Evolutionary conservation across 257 asterid genomes (phyloP).

Genomic region (Solanum ahanhuiri): DNA sequence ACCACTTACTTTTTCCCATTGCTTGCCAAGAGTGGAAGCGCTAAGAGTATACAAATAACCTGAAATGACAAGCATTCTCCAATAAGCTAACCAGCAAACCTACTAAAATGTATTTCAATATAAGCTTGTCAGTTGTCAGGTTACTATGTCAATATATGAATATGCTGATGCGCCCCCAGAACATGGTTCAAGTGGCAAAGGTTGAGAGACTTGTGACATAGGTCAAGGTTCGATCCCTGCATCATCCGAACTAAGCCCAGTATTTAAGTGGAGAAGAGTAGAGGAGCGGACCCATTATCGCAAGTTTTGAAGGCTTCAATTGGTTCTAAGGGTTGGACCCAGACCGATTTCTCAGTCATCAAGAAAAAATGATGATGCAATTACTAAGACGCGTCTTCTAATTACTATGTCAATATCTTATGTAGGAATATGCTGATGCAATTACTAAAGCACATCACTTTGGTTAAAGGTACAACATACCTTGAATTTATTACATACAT

Average conservation of each 20-base stretch:
- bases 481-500: not conserved
- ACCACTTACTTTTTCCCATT: slow-evolving; percentile 66
- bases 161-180: not conserved
- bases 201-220: not conserved
- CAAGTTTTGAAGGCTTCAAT: not conserved
- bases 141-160: not conserved
- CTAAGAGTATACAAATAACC: slow-evolving; percentile 82
- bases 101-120: not conserved
- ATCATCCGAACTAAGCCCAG: not conserved
- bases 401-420: not conserved
- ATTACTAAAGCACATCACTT: not conserved
- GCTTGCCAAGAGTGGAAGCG: slow-evolving; percentile 85
- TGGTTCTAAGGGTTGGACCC: not conserved
- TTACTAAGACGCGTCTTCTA: not conserved
- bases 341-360: not conserved
- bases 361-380: not conserved
- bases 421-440: not conserved
- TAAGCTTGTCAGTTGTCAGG: not conserved
- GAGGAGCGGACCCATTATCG: not conserved
- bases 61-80: slow-evolving; percentile 18
- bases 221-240: not conserved
- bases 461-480: not conserved
- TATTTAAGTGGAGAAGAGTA: not conserved
- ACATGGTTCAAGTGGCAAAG: not conserved
- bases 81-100: slow-evolving; percentile 1